Conservation (phyloP, 2,329 filamentous ascomycete species). For the Fusarium pininemorale region DNA sequence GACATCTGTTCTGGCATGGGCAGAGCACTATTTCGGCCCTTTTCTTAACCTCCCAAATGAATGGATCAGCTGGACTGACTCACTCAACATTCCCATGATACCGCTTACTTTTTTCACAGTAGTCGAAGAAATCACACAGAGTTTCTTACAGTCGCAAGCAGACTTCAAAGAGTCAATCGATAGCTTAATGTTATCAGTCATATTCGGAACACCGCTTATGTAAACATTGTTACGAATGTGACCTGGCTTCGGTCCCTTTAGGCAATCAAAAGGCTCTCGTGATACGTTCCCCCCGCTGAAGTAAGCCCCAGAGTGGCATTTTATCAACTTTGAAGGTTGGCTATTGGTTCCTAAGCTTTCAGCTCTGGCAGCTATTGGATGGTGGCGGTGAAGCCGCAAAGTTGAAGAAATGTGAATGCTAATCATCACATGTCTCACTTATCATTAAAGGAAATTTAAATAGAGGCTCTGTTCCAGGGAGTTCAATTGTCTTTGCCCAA, state of each 20-base stretch:
- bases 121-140: too few relatives aligned
- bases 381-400: not conserved
- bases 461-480: not conserved
- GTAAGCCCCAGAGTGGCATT: not conserved
- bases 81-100: not conserved
- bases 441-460: not conserved
- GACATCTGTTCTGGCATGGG: rapidly evolving
- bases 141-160: too few relatives aligned
- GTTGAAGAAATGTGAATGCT: not conserved
- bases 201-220: not conserved
- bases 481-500: not conserved
- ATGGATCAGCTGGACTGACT: not conserved
- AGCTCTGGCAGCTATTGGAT: not conserved
- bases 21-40: not conserved
- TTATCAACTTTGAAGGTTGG: not conserved
- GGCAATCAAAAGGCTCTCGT: not conserved
- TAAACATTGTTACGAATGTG: not conserved
- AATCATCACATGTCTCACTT: not conserved
- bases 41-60: not conserved
- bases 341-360: not conserved
- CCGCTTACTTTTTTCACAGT: not conserved
- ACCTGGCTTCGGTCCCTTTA: rapidly evolving
- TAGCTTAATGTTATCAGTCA: not conserved
- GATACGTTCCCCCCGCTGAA: not conserved
- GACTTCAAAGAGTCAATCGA: too few relatives aligned